phyloP scores from a whole-genome alignment of 1,284 basidiomycete species.

The Ceratobasidium sp. region DNA sequence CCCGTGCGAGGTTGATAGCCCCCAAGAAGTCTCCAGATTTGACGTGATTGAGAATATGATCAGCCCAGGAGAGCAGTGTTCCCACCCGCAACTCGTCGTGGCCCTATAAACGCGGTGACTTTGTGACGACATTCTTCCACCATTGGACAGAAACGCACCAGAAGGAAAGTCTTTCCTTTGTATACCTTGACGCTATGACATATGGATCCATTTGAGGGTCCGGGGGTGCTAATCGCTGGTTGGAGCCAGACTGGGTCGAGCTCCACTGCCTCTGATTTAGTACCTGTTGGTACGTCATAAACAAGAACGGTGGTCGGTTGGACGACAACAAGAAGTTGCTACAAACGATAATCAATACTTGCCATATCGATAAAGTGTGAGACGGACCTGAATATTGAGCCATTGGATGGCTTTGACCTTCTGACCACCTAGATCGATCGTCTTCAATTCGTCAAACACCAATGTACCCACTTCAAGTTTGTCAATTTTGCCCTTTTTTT shows the following conservation, averaged over 20 bases:
- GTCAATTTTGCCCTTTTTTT: constrained; percentile 64
- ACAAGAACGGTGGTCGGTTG: constrained; percentile 68
- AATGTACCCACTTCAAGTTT: constrained; percentile 69
- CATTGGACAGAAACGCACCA: constrained; percentile 61
- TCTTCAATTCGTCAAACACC: constrained; percentile 57
- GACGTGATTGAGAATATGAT: constrained; percentile 85
- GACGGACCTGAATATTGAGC: constrained; percentile 76
- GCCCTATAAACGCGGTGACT: constrained; percentile 56
- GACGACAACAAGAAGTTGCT: constrained; percentile 55
- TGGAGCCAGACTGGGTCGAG: constrained; percentile 62
- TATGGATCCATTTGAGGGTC: constrained; percentile 61
- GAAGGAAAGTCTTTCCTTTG: constrained; percentile 88
- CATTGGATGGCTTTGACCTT: constrained; percentile 72
- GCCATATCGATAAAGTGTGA: constrained; percentile 37
- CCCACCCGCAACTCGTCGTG: constrained; percentile 79
- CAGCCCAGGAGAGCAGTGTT: constrained; percentile 93
- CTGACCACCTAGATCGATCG: constrained; percentile 60
- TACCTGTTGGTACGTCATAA: constrained; percentile 66
- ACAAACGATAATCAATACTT: constrained; percentile 56
- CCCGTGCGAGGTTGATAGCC: constrained; percentile 85
- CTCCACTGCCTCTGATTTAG: constrained; percentile 57
- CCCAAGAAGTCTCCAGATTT: constrained; percentile 86
- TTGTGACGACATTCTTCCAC: not conserved
- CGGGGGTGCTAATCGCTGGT: constrained; percentile 61
- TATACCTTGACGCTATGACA: constrained; percentile 79